Percentiles rank a stretch among this genome's conserved stretches.
Evolutionary conservation across 257 asterid genomes (phyloP).

Genomic region (Solanum medicagineum): DNA sequence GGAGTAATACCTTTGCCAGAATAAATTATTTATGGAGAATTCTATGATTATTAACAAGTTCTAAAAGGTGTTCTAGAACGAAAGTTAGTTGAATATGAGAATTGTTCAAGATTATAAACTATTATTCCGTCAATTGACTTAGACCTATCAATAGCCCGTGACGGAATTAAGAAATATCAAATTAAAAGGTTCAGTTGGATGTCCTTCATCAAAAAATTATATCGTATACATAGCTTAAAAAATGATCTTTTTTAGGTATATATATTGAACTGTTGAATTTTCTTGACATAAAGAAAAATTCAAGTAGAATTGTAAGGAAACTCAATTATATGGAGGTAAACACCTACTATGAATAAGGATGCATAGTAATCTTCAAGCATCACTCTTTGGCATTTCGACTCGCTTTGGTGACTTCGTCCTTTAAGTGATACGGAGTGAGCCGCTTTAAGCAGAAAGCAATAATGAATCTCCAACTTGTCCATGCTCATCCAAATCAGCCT

Average conservation of each 20-base stretch:
- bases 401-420: too few species aligned
- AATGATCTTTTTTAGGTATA: neutral
- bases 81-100: neutral
- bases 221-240: neutral
- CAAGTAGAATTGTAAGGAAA: neutral
- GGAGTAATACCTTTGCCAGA: neutral
- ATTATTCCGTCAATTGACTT: rapidly evolving
- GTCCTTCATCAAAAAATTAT: neutral
- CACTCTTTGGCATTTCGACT: too few species aligned
- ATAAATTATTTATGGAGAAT: neutral
- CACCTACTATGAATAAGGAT: too few species aligned
- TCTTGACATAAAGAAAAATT: neutral
- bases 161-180: neutral
- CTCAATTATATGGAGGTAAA: too few species aligned
- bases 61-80: neutral
- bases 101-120: neutral
- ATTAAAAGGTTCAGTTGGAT: neutral
- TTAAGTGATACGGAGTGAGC: too few species aligned
- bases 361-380: too few species aligned
- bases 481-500: too few species aligned
- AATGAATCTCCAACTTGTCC: too few species aligned
- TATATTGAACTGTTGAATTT: neutral
- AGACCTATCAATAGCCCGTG: neutral
- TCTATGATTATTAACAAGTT: neutral
- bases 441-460: too few species aligned